Evolutionary conservation across 2,329 filamentous ascomycete species (phyloP).

Genomic region (Cytospora schulzeri): DNA sequence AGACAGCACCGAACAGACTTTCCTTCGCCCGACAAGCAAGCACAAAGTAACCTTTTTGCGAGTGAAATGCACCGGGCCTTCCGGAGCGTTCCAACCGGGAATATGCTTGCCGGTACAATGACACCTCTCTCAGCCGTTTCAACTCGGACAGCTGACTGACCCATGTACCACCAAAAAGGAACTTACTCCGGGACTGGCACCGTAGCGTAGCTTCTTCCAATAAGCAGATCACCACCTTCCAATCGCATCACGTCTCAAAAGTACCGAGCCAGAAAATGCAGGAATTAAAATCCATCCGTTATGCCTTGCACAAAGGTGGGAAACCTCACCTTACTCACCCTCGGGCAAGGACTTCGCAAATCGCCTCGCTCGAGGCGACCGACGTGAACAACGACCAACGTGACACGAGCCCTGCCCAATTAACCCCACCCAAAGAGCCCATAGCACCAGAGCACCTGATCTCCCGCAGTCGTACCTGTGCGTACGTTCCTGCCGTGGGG

Average conservation of each 20-base stretch:
- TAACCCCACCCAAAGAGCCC: neutral
- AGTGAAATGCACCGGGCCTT: neutral
- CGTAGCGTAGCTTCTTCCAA: too few species aligned
- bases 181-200: too few species aligned
- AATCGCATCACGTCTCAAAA: neutral
- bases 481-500: neutral
- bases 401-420: neutral
- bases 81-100: neutral
- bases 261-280: neutral
- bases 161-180: neutral
- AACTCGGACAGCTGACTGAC: neutral
- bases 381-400: neutral
- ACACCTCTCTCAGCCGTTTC: neutral
- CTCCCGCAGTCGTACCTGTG: slow-evolving; percentile 9
- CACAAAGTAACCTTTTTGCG: neutral
- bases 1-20: neutral
- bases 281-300: neutral
- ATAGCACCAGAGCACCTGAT: slow-evolving; percentile 3
- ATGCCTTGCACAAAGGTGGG: neutral
- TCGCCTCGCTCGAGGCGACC: neutral
- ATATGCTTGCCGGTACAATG: neutral
- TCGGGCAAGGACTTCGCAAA: neutral
- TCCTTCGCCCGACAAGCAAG: neutral
- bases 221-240: too few species aligned
- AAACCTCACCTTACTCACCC: neutral